phyloP scores from a whole-genome alignment of 1,284 basidiomycete genomes.

The Agroathelia rolfsii region DNA sequence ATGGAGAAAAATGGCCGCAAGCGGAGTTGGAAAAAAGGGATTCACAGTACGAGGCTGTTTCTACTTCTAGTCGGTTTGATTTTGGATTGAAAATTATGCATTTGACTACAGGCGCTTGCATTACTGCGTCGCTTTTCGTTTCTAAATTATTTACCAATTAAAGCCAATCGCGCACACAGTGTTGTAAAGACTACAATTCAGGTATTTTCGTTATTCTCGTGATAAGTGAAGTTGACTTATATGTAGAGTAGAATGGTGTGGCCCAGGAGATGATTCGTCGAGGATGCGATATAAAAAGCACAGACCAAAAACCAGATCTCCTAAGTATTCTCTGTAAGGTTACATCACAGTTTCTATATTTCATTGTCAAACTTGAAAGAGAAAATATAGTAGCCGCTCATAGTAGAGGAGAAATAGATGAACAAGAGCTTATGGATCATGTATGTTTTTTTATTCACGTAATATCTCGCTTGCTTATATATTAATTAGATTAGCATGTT shows the following conservation, averaged over 20 bases:
- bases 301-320: no score
- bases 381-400: no score
- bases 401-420: no score
- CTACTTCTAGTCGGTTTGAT: background rate
- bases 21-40: constrained; percentile 9
- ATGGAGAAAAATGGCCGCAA: constrained; percentile 10
- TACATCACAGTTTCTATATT: no score
- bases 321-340: no score
- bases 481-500: no score
- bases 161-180: constrained; percentile 9
- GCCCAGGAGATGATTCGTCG: constrained; percentile 4
- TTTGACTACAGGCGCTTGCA: constrained; percentile 11
- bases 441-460: no score
- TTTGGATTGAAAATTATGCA: constrained; percentile 4
- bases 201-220: background rate
- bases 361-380: no score
- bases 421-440: no score
- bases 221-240: background rate
- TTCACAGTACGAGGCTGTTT: constrained; percentile 10
- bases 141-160: constrained; percentile 9
- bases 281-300: no score
- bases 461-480: no score
- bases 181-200: constrained; percentile 5
- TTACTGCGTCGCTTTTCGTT: constrained; percentile 9
- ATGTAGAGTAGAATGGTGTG: constrained; percentile 2